Conservation (phyloP, 192 early-diverging fungal species). For the Entrophospora sp. region DNA sequence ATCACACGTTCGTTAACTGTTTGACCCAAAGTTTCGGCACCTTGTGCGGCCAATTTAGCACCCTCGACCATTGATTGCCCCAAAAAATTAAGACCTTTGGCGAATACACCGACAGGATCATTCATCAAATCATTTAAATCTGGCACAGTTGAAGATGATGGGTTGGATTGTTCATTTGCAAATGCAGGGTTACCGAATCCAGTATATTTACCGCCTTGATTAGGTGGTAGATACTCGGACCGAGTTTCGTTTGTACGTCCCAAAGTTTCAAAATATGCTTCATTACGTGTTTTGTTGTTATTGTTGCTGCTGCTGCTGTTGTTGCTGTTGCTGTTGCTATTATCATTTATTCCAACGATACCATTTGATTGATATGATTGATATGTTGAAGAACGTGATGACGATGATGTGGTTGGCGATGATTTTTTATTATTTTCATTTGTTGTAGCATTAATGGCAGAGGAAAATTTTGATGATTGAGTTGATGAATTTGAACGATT, state of each 20-base stretch:
- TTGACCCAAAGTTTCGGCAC: conserved; percentile 32
- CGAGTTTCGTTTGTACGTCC: conserved; percentile 49
- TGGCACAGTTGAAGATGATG: conserved; percentile 23
- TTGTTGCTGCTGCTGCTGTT: not conserved
- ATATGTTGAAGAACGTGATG: conserved; percentile 21
- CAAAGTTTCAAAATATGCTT: conserved; percentile 67
- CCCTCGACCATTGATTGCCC: conserved; percentile 48
- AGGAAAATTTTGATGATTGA: not conserved
- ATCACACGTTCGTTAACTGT: conserved; percentile 57
- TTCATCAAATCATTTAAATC: conserved; percentile 54
- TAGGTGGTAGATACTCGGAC: conserved; percentile 57
- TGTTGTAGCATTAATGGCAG: too few relatives aligned
- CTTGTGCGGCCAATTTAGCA: conserved; percentile 39
- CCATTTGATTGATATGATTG: conserved; percentile 19
- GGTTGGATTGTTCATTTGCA: conserved; percentile 22
- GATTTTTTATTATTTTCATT: too few relatives aligned
- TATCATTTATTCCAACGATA: conserved; percentile 10
- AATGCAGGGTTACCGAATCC: conserved; percentile 60
- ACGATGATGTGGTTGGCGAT: too few relatives aligned
- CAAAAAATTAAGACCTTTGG: conserved; percentile 61
- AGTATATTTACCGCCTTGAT: conserved; percentile 66
- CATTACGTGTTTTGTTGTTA: conserved; percentile 56
- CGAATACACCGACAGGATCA: conserved; percentile 56
- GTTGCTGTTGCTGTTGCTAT: not conserved
- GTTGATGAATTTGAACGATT: not conserved